Conservation (phyloP, 352 stramenopile genomes). For the Globisporangium spinosum region DNA sequence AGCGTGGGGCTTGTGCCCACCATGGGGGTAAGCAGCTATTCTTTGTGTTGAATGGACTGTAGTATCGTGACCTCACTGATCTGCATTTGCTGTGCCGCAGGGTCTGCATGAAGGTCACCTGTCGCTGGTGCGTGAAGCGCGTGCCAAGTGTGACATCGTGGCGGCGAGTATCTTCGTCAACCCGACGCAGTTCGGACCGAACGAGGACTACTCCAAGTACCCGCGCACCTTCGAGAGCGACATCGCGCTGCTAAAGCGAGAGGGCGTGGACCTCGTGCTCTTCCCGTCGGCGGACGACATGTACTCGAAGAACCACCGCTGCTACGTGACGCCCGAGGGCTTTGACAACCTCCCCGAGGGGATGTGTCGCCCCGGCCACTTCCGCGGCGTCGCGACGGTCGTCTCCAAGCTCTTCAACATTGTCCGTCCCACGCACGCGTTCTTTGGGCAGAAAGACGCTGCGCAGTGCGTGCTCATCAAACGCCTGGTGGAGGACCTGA, state of each 20-base stretch:
- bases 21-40: constrained; percentile 85
- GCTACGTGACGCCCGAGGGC: constrained; percentile 91
- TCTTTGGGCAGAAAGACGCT: constrained; percentile 99
- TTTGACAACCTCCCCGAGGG: constrained; percentile 95
- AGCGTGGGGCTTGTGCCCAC: constrained; percentile 97
- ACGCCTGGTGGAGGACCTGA: constrained; percentile 95
- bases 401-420: constrained; percentile 99
- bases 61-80: neutral
- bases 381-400: constrained; percentile 97
- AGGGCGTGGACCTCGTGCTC: constrained; percentile 92
- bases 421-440: constrained; percentile 93
- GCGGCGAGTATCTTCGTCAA: constrained; percentile 99
- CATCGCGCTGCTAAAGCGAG: constrained; percentile 71
- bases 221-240: constrained; percentile 95
- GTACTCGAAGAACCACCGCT: constrained; percentile 83
- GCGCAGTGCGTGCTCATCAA: constrained; percentile 95
- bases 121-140: constrained; percentile 86
- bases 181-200: constrained; percentile 96
- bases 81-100: constrained; percentile 23
- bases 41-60: neutral
- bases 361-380: constrained; percentile 92
- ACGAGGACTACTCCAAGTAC: constrained; percentile 99
- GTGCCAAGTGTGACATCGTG: constrained; percentile 91
- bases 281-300: constrained; percentile 79
- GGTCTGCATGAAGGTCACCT: constrained; percentile 96